Base-by-base conservation (phyloP, 495 filamentous ascomycete species). In the Penicillium herquei region DNA sequence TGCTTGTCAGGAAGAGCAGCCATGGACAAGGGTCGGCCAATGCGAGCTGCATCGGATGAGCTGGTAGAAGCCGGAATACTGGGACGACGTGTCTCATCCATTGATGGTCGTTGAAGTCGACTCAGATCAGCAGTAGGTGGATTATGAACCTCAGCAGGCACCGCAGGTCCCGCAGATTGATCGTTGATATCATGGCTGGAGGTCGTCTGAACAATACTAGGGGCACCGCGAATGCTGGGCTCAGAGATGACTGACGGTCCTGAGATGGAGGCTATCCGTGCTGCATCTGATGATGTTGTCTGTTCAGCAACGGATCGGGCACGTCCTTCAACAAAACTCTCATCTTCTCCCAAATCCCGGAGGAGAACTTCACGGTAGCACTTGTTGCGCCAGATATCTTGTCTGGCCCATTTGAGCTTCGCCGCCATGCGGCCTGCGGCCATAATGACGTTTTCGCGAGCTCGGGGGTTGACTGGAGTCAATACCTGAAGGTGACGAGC, bases 401-500 rank as follows among this genome's bases (percentile, higher is more conserved):
- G 91, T 55, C 94, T 79, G 16, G 87, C 84, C 93, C 92, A 97
- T 66, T 95, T 93, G 37, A 98, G 75, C 62, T 94, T 92, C 6
- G 92, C 92, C 21, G 92, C 84, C 73, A 96, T 86, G 10, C 87
- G 83, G 3, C 86, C 92, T 12, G 94, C 95, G 33, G 90, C 87
- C 60, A 91, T 78, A 18, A 97, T 81, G 52, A 97, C 83, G 31
- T 90, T 81, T 63, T 98, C 94, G 50, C 94, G 78, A 6, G 91
- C 92, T 64, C 89, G 90, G 2, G 85, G 82, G 59, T 94, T 87
- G 44, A 98, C 89, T 0, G 94, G 94, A 3, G 92, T 91, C 9
- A 96, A 72, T 39, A 99, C 84, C 48, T 92, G 84, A 18, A 99
- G 76, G 70, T 99, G 94, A 31, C 92, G 85, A n/a, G 92, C 91